phyloP scores from a whole-genome alignment of 2,329 filamentous ascomycete genomes.

The Dactylellina cionopaga region DNA sequence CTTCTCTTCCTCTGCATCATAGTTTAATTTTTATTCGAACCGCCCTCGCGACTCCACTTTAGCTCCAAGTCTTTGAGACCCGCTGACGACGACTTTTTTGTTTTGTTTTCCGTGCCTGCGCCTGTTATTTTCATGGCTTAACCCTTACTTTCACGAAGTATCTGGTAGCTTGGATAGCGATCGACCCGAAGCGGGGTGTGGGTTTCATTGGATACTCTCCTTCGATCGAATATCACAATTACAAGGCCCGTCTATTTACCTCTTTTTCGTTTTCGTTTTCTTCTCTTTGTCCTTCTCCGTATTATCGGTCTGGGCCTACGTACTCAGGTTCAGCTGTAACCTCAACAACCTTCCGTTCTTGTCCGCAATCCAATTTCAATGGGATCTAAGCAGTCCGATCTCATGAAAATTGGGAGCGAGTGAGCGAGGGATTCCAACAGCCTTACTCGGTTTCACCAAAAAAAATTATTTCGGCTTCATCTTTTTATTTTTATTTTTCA shows the following conservation, averaged over 20 bases:
- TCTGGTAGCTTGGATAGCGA: too few relatives aligned
- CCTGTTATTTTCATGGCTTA: constrained; percentile 14
- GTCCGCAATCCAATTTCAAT: constrained; percentile 25
- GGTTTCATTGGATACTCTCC: not conserved
- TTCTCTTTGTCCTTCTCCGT: not conserved
- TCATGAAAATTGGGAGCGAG: constrained; percentile 12
- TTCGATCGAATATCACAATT: constrained; percentile 13
- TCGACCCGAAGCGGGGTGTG: not conserved
- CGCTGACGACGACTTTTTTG: constrained; percentile 37
- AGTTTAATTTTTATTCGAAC: not conserved
- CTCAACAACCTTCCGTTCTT: constrained; percentile 34
- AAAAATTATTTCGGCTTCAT: not conserved
- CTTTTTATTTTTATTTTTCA: constrained; percentile 13
- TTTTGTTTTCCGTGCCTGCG: too few relatives aligned
- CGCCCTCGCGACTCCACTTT: constrained; percentile 7
- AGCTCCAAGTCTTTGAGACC: constrained; percentile 6
- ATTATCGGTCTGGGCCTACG: constrained; percentile 14
- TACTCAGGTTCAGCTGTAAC: constrained; percentile 11
- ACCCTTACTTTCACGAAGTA: not conserved
- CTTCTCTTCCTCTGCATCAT: not conserved
- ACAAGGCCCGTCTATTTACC: constrained; percentile 41
- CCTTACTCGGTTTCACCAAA: constrained; percentile 25
- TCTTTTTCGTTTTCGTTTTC: constrained; percentile 7
- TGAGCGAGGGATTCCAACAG: constrained; percentile 25
- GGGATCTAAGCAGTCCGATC: constrained; percentile 22